These are phyloP conservation scores for Biscogniauxia marginata DNA, from an alignment of 2,329 filamentous ascomycete species.

Conservation along the genomic window DNA sequence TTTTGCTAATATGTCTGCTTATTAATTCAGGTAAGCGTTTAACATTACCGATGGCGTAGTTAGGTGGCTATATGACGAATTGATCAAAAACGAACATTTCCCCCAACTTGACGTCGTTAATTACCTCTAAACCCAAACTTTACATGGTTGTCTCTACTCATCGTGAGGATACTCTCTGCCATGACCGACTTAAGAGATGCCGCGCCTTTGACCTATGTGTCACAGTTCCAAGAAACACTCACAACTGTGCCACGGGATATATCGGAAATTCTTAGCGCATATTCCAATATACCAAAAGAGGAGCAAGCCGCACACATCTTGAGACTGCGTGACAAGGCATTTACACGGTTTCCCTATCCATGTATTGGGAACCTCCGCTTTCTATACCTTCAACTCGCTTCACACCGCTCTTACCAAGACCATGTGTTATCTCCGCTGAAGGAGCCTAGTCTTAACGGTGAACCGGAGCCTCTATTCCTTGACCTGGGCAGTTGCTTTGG, in stretches of 20 bases:
- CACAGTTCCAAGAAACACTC: no score
- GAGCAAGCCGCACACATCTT: conserved; percentile 23
- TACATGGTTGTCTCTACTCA: no score
- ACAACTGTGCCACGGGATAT: not conserved
- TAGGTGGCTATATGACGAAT: no score
- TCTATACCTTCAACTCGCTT: conserved; percentile 38
- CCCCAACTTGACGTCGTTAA: no score
- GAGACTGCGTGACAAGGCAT: conserved; percentile 25
- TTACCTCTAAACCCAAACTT: no score
- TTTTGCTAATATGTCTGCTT: no score
- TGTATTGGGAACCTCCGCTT: conserved; percentile 44
- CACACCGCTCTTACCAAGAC: conserved; percentile 25
- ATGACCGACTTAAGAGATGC: no score
- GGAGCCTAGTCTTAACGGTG: conserved; percentile 22
- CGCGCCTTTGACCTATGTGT: no score
- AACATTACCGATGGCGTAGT: no score
- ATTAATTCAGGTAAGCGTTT: no score
- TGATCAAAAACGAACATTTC: no score
- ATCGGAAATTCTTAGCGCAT: conserved; percentile 19
- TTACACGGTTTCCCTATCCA: conserved; percentile 35
- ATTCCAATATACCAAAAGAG: conserved; percentile 17
- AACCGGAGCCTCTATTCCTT: conserved; percentile 33
- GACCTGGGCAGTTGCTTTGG: conserved; percentile 44
- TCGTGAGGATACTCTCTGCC: no score
- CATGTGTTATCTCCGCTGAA: conserved; percentile 33